Conservation (phyloP, 176 grass and related monocot species). For the Zea luxurians region DNA sequence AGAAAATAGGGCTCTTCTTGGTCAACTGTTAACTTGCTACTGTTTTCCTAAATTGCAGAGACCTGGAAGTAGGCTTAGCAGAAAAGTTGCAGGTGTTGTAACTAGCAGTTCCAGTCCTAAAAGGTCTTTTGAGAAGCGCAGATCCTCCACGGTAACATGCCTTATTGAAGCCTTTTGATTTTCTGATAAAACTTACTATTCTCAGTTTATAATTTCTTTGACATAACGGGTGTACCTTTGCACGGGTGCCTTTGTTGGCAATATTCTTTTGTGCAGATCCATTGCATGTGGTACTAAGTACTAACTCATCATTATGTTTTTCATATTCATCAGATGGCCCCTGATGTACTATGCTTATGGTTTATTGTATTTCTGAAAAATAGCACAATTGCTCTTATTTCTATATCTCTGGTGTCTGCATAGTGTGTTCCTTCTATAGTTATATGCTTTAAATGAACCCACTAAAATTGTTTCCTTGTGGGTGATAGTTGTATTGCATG, state of each 20-base stretch:
- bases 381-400: conserved; percentile 6
- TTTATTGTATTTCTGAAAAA: neutral
- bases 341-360: neutral
- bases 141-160: conserved; percentile 56
- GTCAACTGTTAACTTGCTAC: conserved; percentile 14
- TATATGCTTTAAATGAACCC: neutral
- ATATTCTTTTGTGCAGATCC: neutral
- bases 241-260: neutral
- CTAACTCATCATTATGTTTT: neutral
- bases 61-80: conserved; percentile 62
- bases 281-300: neutral
- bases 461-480: conserved; percentile 3
- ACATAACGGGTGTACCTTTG: neutral
- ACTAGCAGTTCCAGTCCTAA: conserved; percentile 61
- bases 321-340: conserved; percentile 3
- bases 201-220: conserved; percentile 5
- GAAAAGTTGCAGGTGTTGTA: conserved; percentile 64
- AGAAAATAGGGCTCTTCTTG: neutral
- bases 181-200: neutral
- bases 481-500: neutral
- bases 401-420: neutral
- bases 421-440: conserved; percentile 7
- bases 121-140: conserved; percentile 79
- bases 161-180: neutral
- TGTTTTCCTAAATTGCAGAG: conserved; percentile 53